phyloP scores from a whole-genome alignment of 306 rosid genomes.

The Castanea sativa region DNA sequence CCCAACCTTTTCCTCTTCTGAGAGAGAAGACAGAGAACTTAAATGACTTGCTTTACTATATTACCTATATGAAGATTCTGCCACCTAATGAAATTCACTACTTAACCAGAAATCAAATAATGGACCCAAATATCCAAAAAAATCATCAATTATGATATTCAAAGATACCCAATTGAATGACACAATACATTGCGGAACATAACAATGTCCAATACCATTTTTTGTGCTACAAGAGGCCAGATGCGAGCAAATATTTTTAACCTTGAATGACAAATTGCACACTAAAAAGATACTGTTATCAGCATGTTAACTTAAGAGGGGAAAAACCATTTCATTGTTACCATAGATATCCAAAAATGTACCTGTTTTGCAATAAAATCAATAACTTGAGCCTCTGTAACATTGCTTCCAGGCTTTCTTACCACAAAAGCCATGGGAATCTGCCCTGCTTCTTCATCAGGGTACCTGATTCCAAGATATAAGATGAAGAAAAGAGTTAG shows the following conservation, averaged over 20 bases:
- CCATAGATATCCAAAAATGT: background rate
- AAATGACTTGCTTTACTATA: background rate
- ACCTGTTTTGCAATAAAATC: conserved; percentile 79
- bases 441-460: conserved; percentile 83
- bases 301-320: conserved; percentile 4
- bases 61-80: background rate
- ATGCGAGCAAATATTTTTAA: background rate
- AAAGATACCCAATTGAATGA: background rate
- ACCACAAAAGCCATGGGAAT: conserved; percentile 93
- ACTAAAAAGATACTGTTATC: background rate
- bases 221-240: background rate
- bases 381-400: conserved; percentile 53
- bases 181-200: background rate
- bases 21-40: background rate
- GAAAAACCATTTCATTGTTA: background rate
- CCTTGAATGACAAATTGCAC: background rate
- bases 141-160: background rate
- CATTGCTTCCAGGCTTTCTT: conserved; percentile 67
- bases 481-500: background rate
- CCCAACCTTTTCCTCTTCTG: background rate
- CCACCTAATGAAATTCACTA: too few species aligned
- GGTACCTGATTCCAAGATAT: conserved; percentile 54
- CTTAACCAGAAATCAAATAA: background rate
- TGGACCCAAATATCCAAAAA: background rate
- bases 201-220: background rate